Conservation (phyloP, 306 rosid species). For the Ochetophila trinervis region DNA sequence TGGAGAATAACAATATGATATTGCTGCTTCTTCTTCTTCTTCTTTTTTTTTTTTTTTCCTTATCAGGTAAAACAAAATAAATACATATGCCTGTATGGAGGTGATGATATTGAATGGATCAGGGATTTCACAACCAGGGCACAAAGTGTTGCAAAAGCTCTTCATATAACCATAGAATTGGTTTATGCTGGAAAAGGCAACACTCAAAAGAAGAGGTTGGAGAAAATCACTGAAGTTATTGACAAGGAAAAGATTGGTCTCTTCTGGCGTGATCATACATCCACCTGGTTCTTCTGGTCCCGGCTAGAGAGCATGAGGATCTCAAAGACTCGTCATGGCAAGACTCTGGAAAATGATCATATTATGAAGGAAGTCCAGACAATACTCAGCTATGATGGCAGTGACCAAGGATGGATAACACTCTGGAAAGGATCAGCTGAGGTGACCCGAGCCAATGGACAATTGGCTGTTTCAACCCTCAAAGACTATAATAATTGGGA, state of each 20-base stretch:
- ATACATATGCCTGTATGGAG: constrained; percentile 67
- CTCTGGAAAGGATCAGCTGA: constrained; percentile 46
- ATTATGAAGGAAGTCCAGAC: constrained; percentile 70
- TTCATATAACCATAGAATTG: constrained; percentile 45
- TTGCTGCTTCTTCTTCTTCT: background rate
- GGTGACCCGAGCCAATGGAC: constrained; percentile 71
- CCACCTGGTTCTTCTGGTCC: constrained; percentile 86
- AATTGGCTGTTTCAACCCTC: constrained; percentile 34
- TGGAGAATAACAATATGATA: background rate
- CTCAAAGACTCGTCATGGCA: constrained; percentile 55
- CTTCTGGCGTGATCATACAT: constrained; percentile 43
- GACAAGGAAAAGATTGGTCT: constrained; percentile 39
- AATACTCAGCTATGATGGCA: constrained; percentile 70
- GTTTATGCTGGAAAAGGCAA: constrained; percentile 75
- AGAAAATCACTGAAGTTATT: constrained; percentile 16
- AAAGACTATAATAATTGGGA: constrained; percentile 45
- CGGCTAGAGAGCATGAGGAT: constrained; percentile 77
- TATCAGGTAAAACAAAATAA: constrained; percentile 49
- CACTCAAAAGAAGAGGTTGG: background rate
- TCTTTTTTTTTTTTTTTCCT: background rate
- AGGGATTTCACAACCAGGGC: constrained; percentile 49
- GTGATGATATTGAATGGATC: constrained; percentile 77
- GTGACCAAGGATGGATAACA: constrained; percentile 77
- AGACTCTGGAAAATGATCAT: constrained; percentile 45
- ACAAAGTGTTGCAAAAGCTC: constrained; percentile 37